Evolutionary conservation across 1,284 basidiomycete species (phyloP).

Genomic region (Rhodotorula sp.): DNA sequence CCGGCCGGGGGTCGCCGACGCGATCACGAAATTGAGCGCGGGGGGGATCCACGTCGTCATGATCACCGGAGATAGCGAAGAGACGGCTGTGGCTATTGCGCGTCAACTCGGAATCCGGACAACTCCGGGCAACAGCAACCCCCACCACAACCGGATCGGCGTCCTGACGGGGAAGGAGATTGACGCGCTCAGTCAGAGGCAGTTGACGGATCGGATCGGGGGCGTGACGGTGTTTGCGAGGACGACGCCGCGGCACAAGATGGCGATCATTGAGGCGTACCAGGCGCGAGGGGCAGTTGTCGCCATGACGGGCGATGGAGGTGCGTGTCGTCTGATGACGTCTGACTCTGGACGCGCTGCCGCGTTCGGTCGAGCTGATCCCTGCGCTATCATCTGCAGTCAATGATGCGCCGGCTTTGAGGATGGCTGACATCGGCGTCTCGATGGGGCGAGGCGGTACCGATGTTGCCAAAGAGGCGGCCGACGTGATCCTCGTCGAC

Average conservation of each 20-base stretch:
- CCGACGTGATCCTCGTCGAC: conserved; percentile 94
- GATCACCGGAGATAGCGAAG: conserved; percentile 95
- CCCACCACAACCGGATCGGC: conserved; percentile 41
- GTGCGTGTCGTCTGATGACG: conserved; percentile 48
- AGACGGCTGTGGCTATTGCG: conserved; percentile 87
- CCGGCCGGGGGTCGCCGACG: conserved; percentile 84
- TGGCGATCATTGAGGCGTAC: conserved; percentile 92
- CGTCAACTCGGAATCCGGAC: conserved; percentile 75
- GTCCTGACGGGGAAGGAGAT: conserved; percentile 82
- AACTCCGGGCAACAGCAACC: conserved; percentile 6
- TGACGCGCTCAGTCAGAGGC: conserved; percentile 74
- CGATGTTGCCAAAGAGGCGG: conserved; percentile 97
- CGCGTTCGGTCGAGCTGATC: background rate
- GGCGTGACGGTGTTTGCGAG: conserved; percentile 84
- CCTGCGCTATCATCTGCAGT: conserved; percentile 58
- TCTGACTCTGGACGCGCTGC: background rate
- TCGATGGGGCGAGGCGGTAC: conserved; percentile 97
- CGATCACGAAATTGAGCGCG: conserved; percentile 72
- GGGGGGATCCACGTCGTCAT: conserved; percentile 94
- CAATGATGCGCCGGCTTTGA: conserved; percentile 94
- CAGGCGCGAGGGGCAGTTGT: conserved; percentile 85
- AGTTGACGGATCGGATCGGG: conserved; percentile 80
- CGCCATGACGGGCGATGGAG: conserved; percentile 96
- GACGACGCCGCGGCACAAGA: conserved; percentile 94
- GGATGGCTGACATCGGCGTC: conserved; percentile 97